phyloP scores from a whole-genome alignment of 2,329 filamentous ascomycete species.

The Aureobasidium leucospermi region DNA sequence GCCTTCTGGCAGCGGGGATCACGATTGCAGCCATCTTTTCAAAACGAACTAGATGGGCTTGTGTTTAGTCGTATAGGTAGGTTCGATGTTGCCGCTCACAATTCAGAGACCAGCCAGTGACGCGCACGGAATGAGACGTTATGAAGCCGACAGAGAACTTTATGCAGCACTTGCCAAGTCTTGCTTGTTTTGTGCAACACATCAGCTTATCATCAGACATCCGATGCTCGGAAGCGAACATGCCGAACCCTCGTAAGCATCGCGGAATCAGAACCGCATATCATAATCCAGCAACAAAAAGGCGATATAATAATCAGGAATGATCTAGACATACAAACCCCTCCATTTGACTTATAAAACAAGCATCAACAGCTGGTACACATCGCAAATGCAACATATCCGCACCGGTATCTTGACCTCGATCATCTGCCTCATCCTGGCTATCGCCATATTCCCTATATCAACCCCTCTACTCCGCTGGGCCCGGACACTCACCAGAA shows the following conservation, averaged over 20 bases:
- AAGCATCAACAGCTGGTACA: too few species aligned
- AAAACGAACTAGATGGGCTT: neutral
- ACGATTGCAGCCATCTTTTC: slow-evolving; percentile 47
- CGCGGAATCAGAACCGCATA: slow-evolving; percentile 6
- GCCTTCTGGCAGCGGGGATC: slow-evolving; percentile 70
- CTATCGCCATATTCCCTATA: slow-evolving; percentile 5
- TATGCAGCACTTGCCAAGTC: too few species aligned
- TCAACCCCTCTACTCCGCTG: neutral
- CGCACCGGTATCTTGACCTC: neutral
- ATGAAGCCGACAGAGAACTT: too few species aligned
- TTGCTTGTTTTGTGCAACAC: neutral
- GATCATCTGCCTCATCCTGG: slow-evolving; percentile 2
- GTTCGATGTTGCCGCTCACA: neutral
- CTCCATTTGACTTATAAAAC: neutral
- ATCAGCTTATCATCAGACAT: neutral
- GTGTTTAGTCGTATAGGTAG: neutral
- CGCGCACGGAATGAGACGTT: neutral
- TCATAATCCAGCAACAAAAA: neutral
- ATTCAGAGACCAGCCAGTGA: neutral
- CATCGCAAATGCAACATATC: neutral
- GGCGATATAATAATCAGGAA: neutral
- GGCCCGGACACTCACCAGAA: neutral
- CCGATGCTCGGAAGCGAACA: neutral
- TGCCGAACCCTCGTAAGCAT: slow-evolving; percentile 2
- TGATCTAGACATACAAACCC: neutral